Evolutionary conservation across 2,329 filamentous ascomycete species (phyloP), one percentile per base, ranked within the genome.

Genomic region (Coniochaeta prunicola): DNA sequence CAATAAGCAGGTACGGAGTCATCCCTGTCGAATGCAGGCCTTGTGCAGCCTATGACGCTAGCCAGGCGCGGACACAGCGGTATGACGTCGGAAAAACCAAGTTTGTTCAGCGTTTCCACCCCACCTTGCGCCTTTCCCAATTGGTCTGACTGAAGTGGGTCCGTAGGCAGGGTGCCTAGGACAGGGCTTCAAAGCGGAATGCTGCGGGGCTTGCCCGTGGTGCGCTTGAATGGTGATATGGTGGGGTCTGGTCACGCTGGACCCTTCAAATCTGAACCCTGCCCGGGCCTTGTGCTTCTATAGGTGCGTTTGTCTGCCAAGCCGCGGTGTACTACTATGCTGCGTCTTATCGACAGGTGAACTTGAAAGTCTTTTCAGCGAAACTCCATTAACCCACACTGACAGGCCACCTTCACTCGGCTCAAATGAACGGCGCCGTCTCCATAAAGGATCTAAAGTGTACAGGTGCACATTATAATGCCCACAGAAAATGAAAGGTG

Each of bases 31-130:
- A 60, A 55, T 63, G 62, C 60, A 62, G 53, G 21, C 56, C 50
- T 59, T 26, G 64, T 65, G 61, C 61, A 42, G 58, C 64, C 59
- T 56, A 66, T 66, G 65, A 66, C 66, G 65, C 63, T 62, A 64
- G 50, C 31, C 21, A 48, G 48, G 4, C 4, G 26, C 50, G 53
- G 36, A 31, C 34, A 60, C 17, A 24, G 64, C 63, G 61, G 64
- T 62, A 68, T 68, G 66, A 68, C 66, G 66, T 68, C 62, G 64
- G 55, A 53, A 53, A 59, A 61, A 59, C 56, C 60, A 63, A 63
- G 53, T 36, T 33, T 36, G 53, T 55, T 12, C n/a, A 34, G 53
- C 53, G 26, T 50, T 30, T 17, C 30, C 21, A 26, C 24, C 26
- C 45, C 45, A 50, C 45, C 45, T 50, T 30, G 13, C 24, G 45